Evolutionary conservation across 2,329 filamentous ascomycete species (phyloP), one percentile per base, ranked within the genome.

Genomic region (Fusarium paranaense): DNA sequence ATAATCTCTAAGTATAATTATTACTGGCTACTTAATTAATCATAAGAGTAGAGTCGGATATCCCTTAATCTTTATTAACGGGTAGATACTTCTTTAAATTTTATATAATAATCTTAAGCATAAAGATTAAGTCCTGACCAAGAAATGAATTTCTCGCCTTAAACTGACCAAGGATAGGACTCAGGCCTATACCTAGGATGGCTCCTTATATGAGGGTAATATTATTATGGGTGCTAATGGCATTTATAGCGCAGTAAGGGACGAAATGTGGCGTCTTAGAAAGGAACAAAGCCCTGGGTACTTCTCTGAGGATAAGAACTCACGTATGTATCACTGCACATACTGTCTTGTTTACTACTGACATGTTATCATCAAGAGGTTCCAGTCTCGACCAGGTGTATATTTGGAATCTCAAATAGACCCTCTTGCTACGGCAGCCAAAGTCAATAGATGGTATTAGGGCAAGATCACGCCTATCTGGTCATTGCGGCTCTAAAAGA

Each of bases 351-450:
- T n/a, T 18, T 5, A 38, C 6, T 30, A 9, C 37, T 59, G 6
- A 59, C 8, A 10, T 22, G 4, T 8, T 9, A n/a, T 9, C 20
- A n/a, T 13, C 27, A 37, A 61, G 58, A 40, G n/a, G n/a, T 61
- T 7, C 58, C 58, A 10, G 58, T 61, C 13, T 61, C 58, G 10
- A 47, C 58, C 10, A 61, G 58, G 14, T 71, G 69, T 18, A 27
- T 71, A 6, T 71, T 71, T 33, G 69, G 69, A 40, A 69, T 71
- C 30, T 71, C 69, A 11, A 58, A 65, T 6, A 35, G 30, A 5
- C 64, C 62, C 20, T 11, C 54, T 10, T 59, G 66, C 10, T 62
- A 62, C 10, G 57, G 63, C 9, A 66, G 14, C 22, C 54, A 5
- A 33, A 57, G 54, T 25, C 50, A 22, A 20, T 42, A 30, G 27